Evolutionary conservation across 2,329 filamentous ascomycete genomes (phyloP), one percentile per base, ranked within the genome.

Genomic region (Exophiala alcalophila): DNA sequence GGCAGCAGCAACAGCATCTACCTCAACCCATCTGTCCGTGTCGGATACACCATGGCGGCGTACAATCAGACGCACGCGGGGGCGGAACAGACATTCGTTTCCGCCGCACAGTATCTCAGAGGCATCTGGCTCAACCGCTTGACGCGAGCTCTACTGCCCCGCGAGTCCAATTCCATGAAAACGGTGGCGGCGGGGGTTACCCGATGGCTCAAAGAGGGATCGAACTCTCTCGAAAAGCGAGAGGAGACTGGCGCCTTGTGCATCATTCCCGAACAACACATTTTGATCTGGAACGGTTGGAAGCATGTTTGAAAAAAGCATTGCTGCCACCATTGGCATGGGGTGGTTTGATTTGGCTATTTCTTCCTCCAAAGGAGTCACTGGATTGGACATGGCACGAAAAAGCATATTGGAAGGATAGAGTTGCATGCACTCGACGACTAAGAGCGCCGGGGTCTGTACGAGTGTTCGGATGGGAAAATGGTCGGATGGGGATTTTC

Each of bases 251-350:
- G 76, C 5, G 59, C 61, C 32, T 69, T 72, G 46, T 81, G 77
- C 52, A 56, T 80, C 54, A 72, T 81, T 32, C 74, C 80, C 54
- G 77, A 81, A 64, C 79, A 78, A 72, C 77, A 81, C 56, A 72
- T 81, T 15, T 59, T 81, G 42, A 70, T 67, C 26, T 64, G 68
- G 47, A 77, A 74, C 55, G 77, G 77, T 2, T 81, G 77, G 78
- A 71, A 71, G 43, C 77, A 81, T 66, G 67, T 76, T 46, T 77
- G 51, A 65, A 33, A 36, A 18, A 27, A n/a, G n/a, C n/a, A n/a
- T n/a, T n/a, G n/a, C n/a, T n/a, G n/a, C n/a, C n/a, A n/a, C n/a
- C n/a, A n/a, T n/a, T n/a, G n/a, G n/a, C n/a, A n/a, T n/a, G n/a
- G n/a, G n/a, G n/a, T n/a, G n/a, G n/a, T n/a, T n/a, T n/a, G n/a